Evolutionary conservation across 2,329 filamentous ascomycete species (phyloP).

Genomic region (Alternaria sp.): DNA sequence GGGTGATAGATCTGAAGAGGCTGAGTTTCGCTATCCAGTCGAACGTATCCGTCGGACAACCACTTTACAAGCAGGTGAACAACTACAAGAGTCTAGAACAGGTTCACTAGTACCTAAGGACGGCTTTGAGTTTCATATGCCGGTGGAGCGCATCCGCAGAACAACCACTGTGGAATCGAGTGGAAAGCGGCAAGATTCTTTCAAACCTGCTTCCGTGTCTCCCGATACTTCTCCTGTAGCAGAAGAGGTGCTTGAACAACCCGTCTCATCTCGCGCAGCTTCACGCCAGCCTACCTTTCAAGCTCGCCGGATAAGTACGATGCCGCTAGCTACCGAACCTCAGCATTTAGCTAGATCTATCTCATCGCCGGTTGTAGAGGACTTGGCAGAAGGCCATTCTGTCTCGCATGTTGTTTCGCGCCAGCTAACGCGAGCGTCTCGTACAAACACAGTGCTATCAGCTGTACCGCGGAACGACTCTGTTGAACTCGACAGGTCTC

Average conservation of each 20-base stretch:
- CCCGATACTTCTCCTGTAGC: not conserved
- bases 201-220: not conserved
- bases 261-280: not conserved
- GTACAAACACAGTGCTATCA: not conserved
- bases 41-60: not conserved
- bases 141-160: not conserved
- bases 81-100: not conserved
- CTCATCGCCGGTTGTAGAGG: not conserved
- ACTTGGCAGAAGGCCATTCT: not conserved
- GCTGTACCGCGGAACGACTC: not conserved
- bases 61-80: not conserved
- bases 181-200: not conserved
- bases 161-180: not conserved
- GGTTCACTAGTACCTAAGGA: not conserved
- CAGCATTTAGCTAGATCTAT: not conserved
- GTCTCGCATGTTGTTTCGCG: not conserved
- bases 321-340: not conserved
- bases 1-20: not conserved
- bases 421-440: not conserved
- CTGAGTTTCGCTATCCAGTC: not conserved
- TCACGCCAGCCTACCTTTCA: not conserved
- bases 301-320: not conserved
- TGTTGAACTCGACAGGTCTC: not conserved
- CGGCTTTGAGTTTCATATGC: not conserved
- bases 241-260: not conserved